Base-by-base conservation (phyloP, 331 rosid species). In the Stylosanthes scabra region DNA sequence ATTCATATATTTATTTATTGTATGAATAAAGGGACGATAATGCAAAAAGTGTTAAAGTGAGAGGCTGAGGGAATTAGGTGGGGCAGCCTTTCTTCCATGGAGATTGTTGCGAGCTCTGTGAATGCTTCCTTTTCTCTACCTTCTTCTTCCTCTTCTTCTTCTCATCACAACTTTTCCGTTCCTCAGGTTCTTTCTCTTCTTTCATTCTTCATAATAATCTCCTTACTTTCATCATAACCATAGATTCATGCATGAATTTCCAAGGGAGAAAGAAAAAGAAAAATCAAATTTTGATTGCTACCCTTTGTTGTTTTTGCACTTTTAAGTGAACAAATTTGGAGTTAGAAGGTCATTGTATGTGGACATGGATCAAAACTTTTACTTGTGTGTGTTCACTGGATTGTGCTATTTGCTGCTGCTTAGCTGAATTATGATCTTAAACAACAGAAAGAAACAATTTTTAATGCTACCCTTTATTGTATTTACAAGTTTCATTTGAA, bases 61-160 rank as follows among this genome's bases (percentile, higher is more conserved):
- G 11, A 63, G 37, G 55, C 27, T 42, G 55, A 49, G 70, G 4
- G 16, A 41, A 31, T 31, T 31, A 39, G 59, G 75, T 71, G 78
- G 58, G 34, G 29, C 37, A 58, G 15, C 66, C 75, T 70, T 70
- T 57, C 75, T 75, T 41, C 75, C 49, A 88, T 85, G 92, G 95
- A 85, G 78, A 69, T 82, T 62, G 73, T 83, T 71, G 77, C 83
- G 13, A 72, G 76, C 86, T 85, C 89, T 64, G 74, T 79, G 13
- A 49, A 68, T 70, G 54, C 81, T 75, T 78, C 74, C 74, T 83
- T 73, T 28, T 47, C 82, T 73, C 28, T 47, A 80, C 60, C 72
- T 71, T 67, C 80, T 47, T 20, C 25, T 1, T 20, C 25, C 1
- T 20, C 25, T 20, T 20, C 25, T 20, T 20, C 25, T 20, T 20